phyloP scores from a whole-genome alignment of 2,329 filamentous ascomycete species.

The Cladosporium sp. region DNA sequence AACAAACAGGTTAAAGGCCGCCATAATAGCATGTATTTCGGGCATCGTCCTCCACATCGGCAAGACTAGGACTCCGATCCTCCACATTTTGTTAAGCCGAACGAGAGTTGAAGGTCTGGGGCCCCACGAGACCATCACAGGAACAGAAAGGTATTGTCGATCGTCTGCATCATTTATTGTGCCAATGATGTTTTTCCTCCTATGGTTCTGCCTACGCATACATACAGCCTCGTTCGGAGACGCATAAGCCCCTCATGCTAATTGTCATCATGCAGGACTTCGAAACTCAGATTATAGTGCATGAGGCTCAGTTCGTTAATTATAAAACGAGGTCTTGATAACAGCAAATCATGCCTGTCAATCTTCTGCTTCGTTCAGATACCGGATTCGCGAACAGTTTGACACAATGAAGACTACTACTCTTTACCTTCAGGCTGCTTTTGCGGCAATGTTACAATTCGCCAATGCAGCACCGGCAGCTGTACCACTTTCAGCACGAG shows the following conservation, averaged over 20 bases:
- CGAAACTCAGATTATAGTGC: background rate
- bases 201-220: background rate
- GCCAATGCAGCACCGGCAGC: constrained; percentile 3
- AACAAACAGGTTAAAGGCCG: background rate
- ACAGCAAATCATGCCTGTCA: background rate
- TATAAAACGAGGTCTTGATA: background rate
- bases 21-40: background rate
- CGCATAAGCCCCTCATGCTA: background rate
- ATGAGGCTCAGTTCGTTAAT: background rate
- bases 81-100: constrained; percentile 9
- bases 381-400: background rate
- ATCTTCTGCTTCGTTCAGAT: background rate
- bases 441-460: background rate
- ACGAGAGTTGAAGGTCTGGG: background rate
- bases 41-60: constrained; percentile 12
- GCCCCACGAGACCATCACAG: background rate
- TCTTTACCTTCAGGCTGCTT: background rate
- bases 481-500: background rate
- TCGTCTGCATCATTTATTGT: background rate
- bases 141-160: background rate
- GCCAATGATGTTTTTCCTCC: constrained; percentile 1
- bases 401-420: background rate
- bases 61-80: background rate
- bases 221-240: background rate
- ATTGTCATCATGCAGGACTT: background rate